Evolutionary conservation across 306 rosid genomes (phyloP), one percentile per base, ranked within the genome.

Genomic region (Lithocarpus polystachyus): DNA sequence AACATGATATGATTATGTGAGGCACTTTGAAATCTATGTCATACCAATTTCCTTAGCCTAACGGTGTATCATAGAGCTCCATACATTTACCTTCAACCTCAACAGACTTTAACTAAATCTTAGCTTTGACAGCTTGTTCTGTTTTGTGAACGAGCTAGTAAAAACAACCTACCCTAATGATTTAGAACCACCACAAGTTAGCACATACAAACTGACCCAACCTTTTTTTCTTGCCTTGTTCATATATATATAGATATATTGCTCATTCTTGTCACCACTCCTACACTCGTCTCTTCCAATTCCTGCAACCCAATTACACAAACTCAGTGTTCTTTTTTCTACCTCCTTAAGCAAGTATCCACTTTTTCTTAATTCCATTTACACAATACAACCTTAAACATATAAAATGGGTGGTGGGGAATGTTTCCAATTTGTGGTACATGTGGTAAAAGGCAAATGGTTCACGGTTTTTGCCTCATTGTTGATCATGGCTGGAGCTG

Each of bases 401-500:
- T 22, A 59, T 3, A 67, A 33, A 67, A 67, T 67, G 72, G 26
- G 69, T 62, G 43, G n/a, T 20, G 57, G 54, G 37, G 57, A 26
- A 52, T n/a, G n/a, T 14, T 75, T 64, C 40, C 18, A 8, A 20
- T 59, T 57, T 51, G 18, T 6, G 11, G 5, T 11, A 22, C 88
- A 77, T 19, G 37, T 89, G 11, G 19, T 82, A 10, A 53, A 31
- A 37, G 90, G 90, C 0, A 73, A 86, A 71, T 89, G 88, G 92
- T 89, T 89, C 77, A 68, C 73, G 52, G 84, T 89, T 13, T 84
- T 83, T 20, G 89, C 89, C 55, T 82, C 92, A 1, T 81, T 87
- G 48, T 61, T 89, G 1, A 76, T 89, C 72, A 80, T 87, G 92
- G 71, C 84, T 56, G 92, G 89, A 67, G 83, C 86, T 18, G 89